Evolutionary conservation across 1,284 basidiomycete genomes (phyloP), one percentile per base, ranked within the genome.

Genomic region (Heterobasidion annosum): DNA sequence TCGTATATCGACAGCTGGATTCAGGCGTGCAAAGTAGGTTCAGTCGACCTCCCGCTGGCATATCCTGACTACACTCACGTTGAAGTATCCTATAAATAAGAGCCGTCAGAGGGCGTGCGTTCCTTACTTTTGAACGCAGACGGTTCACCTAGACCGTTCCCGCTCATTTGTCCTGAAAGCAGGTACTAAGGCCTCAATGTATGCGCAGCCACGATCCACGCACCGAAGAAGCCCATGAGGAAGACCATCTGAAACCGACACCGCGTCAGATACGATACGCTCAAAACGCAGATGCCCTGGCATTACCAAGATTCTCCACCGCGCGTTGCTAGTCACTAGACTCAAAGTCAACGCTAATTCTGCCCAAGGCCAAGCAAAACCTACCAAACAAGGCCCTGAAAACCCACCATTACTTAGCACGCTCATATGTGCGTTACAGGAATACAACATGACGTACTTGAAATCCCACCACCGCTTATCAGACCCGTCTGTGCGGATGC

Each of bases 391-490:
- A 34, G 34, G 53, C 40, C 37, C 53, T 54, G 16, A 19, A 42
- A 33, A 3, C 8, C 7, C 25, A 5, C 25, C 25, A 25, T 5
- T 25, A 18, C 33, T 32, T 50, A 19, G 16, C 35, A 59, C 59
- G 37, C 61, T 40, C 25, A 51, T 32, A n/a, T 35, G 19, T 51
- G 7, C 8, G 18, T 18, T 18, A 12, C 10, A 6, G n/a, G 3
- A 34, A 19, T 37, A 16, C 13, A 19, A n/a, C 9, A 62, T 50
- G 19, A 60, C 60, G 16, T 52, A 64, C 35, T 55, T 60, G 59
- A 68, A 69, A 55, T 72, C 69, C 68, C 69, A 77, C 75, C 74
- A 77, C 40, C 70, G 61, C 65, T 77, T 77, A 64, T 78, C 75
- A 45, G 72, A 68, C 19, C 71, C 75, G 53, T 72, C 67, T 8